Evolutionary conservation across 148 eudicot genomes (phyloP), one percentile per base, ranked within the genome.

Genomic region (Amaranthus palmeri): DNA sequence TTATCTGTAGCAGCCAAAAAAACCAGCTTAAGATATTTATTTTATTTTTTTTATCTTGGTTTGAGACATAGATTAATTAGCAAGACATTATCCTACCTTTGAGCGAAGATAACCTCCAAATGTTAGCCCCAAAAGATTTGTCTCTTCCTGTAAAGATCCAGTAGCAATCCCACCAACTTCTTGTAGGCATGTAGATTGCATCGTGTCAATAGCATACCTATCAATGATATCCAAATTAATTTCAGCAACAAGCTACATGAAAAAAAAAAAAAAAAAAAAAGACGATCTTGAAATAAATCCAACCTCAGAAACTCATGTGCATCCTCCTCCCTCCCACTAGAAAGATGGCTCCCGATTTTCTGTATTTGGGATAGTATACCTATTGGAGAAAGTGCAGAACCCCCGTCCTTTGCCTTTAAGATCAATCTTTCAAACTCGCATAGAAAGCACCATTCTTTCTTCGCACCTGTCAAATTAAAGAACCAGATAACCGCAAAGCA

Each of bases 251-350:
- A 40, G 52, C 54, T 55, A 67, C 13, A 76, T 14, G 41, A 36
- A 56, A 49, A 68, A 75, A 40, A 10, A 18, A 68, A 75, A 18
- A 60, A 58, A 49, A 60, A 44, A 61, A 46, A 17, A 10, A 58
- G n/a, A 11, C 18, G 40, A 61, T 40, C 15, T 18, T 11, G 36
- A 65, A 13, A 65, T 43, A 42, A 76, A 25, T 41, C 73, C 74
- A 67, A 88, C 97, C 97, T 84, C 59, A 92, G 73, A 78, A 92
- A 92, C 78, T 92, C 97, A 78, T 92, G 97, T 7, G 97, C 97
- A 74, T 92, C 97, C 88, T 92, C 97, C 81, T 92, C 83, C 76
- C 85, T 83, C 56, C 97, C 96, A 80, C 78, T 79, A 10, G 88
- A 76, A 73, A 92, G 89, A 76, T 80, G 84, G 76, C 93, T 78